Conservation (phyloP, 331 rosid species). For the Quercus tomentella region DNA sequence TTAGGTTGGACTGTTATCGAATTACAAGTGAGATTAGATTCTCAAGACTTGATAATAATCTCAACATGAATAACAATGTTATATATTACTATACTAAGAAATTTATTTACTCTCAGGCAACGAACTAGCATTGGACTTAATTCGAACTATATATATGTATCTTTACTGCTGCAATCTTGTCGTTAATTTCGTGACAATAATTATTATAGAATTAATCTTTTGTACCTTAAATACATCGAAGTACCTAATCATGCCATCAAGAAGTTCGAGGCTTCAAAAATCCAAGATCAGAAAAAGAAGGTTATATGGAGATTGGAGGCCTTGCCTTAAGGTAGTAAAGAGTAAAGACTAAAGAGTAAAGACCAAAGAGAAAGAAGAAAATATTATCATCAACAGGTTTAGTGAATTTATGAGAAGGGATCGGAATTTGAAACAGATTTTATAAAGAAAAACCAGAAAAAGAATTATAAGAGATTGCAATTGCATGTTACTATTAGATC, state of each 20-base stretch:
- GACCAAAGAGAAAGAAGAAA: no score
- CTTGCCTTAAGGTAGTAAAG: no score
- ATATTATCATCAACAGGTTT: no score
- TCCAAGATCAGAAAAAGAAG: no score
- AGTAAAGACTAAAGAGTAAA: no score
- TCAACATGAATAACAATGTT: background rate
- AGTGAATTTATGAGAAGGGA: no score
- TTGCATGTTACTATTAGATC: no score
- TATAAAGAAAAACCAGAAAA: no score
- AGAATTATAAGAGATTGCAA: no score
- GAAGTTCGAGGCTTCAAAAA: background rate
- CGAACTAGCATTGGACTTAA: background rate
- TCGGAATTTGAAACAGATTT: no score
- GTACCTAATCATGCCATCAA: background rate
- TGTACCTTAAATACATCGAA: background rate
- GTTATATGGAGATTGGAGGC: no score
- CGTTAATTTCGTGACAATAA: background rate
- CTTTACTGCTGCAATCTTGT: background rate
- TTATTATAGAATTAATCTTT: no score
- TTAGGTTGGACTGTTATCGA: background rate
- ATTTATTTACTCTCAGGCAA: background rate
- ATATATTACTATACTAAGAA: background rate
- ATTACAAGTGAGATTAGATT: background rate
- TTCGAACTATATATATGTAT: background rate
- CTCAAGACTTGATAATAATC: background rate